Percentiles rank a stretch among this genome's conserved stretches.
Evolutionary conservation across 176 grass and related monocot genomes (phyloP).

Genomic region (Carex scoparia): DNA sequence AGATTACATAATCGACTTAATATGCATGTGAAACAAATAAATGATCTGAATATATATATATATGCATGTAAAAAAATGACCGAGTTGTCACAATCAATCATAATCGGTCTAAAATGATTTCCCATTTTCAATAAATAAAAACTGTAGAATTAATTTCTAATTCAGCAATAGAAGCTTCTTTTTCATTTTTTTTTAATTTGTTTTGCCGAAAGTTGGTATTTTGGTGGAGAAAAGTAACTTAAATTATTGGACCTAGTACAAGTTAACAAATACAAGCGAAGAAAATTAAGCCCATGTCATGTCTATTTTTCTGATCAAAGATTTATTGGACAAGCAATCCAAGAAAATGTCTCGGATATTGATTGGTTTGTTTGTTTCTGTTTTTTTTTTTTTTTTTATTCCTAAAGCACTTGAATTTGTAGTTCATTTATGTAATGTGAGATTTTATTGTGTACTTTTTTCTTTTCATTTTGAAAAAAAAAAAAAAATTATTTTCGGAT

Average conservation of each 20-base stretch:
- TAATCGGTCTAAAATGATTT: neutral
- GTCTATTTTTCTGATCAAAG: neutral
- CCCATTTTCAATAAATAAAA: slow-evolving; percentile 4
- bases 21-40: neutral
- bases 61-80: neutral
- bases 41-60: neutral
- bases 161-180: neutral
- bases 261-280: neutral
- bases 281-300: neutral
- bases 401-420: neutral
- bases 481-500: no score
- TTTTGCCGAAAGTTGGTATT: neutral
- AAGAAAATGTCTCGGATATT: neutral
- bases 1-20: neutral
- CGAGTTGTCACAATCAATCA: neutral
- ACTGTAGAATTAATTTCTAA: neutral
- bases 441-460: neutral
- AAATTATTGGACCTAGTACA: neutral
- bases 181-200: neutral
- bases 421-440: neutral
- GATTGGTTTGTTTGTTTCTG: neutral
- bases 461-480: neutral
- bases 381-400: neutral
- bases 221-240: neutral
- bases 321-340: neutral